Conservation (phyloP, 2,329 filamentous ascomycete species). For the Orbilia javanica region DNA sequence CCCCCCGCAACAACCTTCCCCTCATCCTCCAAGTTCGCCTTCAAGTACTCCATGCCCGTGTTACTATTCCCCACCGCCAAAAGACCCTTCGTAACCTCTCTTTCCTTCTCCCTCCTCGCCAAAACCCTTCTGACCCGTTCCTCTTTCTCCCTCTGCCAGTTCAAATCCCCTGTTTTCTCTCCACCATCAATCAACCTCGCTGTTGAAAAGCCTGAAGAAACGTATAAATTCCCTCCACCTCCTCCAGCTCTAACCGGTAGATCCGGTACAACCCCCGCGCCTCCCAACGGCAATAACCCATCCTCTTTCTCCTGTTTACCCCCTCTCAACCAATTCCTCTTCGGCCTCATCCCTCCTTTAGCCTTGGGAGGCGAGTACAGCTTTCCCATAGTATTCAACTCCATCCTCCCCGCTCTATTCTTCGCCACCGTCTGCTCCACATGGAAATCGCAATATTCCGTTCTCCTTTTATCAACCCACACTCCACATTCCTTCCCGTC, state of each 20-base stretch:
- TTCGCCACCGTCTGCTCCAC: constrained; percentile 84
- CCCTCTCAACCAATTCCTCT: constrained; percentile 66
- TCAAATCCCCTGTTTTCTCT: constrained; percentile 71
- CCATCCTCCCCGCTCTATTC: constrained; percentile 76
- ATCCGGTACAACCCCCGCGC: constrained; percentile 58
- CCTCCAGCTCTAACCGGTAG: constrained; percentile 65
- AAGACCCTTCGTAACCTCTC: constrained; percentile 77
- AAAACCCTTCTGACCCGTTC: constrained; percentile 76
- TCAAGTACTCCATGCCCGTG: constrained; percentile 61
- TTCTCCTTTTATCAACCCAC: constrained; percentile 91
- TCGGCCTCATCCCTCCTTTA: constrained; percentile 58
- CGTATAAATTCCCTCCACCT: constrained; percentile 67
- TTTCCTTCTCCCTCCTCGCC: constrained; percentile 77
- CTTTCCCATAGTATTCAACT: constrained; percentile 79
- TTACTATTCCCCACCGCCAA: constrained; percentile 60
- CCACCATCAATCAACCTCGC: constrained; percentile 75
- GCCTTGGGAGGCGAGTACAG: constrained; percentile 65
- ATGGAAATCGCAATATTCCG: constrained; percentile 93
- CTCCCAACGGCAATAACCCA: constrained; percentile 63
- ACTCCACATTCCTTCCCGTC: constrained; percentile 82
- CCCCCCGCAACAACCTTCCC: constrained; percentile 30
- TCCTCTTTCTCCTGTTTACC: constrained; percentile 63
- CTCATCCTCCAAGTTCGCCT: constrained; percentile 49
- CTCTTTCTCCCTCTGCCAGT: constrained; percentile 70
- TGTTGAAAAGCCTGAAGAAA: constrained; percentile 64